Evolutionary conservation across 1,139 yeast genomes (phyloP).

Genomic region (Lodderomyces orthopsilosis): DNA sequence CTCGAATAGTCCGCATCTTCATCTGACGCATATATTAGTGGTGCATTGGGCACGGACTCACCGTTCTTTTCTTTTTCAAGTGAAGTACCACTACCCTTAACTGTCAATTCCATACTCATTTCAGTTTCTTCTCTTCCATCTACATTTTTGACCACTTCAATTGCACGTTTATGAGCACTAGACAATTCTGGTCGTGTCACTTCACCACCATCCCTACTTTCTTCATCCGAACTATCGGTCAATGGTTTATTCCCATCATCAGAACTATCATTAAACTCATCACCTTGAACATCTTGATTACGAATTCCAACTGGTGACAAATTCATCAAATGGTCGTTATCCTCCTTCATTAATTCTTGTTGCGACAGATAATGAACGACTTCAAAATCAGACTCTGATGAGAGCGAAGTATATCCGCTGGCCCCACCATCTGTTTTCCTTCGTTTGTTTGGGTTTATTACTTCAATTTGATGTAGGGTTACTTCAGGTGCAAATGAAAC

Average conservation of each 20-base stretch:
- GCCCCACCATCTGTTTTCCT: slow-evolving; percentile 33
- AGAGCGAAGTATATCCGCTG: background rate
- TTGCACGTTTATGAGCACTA: background rate
- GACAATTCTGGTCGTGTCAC: background rate
- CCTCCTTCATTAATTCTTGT: slow-evolving; percentile 1
- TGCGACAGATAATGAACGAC: background rate
- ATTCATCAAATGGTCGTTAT: background rate
- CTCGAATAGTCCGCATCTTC: slow-evolving; percentile 2
- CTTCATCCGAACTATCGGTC: slow-evolving; percentile 7
- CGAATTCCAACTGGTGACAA: background rate
- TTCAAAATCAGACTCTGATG: slow-evolving; percentile 1
- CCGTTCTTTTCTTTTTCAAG: background rate
- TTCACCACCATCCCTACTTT: background rate
- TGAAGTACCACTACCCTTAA: background rate
- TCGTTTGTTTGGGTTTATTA: slow-evolving; percentile 23
- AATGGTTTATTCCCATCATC: slow-evolving; percentile 6
- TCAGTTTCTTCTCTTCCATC: background rate
- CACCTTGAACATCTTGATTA: background rate
- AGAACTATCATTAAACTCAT: background rate
- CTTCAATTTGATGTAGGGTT: slow-evolving; percentile 63
- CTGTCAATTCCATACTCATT: background rate
- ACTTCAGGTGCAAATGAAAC: slow-evolving; percentile 80
- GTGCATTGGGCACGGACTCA: background rate
- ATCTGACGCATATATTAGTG: background rate
- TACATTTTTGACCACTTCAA: background rate